Percentiles rank a stretch among this genome's conserved stretches.
Conservation (phyloP, 1,284 basidiomycete species). For the Trichosporon faecale region DNA sequence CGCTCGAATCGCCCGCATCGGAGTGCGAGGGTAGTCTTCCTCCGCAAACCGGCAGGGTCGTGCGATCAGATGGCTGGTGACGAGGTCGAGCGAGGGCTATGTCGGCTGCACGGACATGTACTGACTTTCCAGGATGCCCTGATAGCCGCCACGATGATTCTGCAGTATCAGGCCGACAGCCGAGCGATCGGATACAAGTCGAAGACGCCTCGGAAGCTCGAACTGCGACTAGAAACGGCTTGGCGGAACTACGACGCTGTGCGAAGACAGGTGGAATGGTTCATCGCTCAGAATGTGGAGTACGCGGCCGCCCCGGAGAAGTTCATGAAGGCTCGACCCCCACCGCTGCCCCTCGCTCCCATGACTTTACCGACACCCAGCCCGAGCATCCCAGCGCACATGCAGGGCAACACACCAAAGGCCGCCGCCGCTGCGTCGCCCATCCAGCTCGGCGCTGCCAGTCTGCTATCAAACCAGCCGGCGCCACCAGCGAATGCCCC, state of each 20-base stretch:
- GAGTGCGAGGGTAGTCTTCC: background rate
- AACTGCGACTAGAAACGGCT: slow-evolving; percentile 26
- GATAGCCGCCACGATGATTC: slow-evolving; percentile 30
- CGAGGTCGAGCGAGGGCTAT: background rate
- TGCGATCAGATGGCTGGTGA: background rate
- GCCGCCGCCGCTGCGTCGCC: slow-evolving; percentile 26
- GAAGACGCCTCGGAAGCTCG: slow-evolving; percentile 26
- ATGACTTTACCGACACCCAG: slow-evolving; percentile 24
- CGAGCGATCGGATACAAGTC: slow-evolving; percentile 22
- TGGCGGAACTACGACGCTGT: slow-evolving; percentile 35
- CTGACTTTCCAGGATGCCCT: slow-evolving; percentile 31
- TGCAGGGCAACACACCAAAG: slow-evolving; percentile 12
- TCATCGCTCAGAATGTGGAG: slow-evolving; percentile 30
- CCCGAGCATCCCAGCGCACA: slow-evolving; percentile 17
- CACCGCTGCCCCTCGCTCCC: slow-evolving; percentile 22
- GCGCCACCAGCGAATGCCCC: slow-evolving; percentile 5
- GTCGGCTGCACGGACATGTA: background rate
- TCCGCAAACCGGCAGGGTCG: background rate
- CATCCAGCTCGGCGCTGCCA: slow-evolving; percentile 28
- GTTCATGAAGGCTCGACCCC: slow-evolving; percentile 25
- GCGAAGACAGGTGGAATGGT: slow-evolving; percentile 35
- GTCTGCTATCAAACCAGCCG: slow-evolving; percentile 24
- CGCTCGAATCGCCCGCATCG: background rate
- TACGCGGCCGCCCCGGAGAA: slow-evolving; percentile 25
- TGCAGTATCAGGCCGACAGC: slow-evolving; percentile 31